Base-by-base conservation (phyloP, 2,329 filamentous ascomycete genomes). In the Tetracladium maxilliforme region DNA sequence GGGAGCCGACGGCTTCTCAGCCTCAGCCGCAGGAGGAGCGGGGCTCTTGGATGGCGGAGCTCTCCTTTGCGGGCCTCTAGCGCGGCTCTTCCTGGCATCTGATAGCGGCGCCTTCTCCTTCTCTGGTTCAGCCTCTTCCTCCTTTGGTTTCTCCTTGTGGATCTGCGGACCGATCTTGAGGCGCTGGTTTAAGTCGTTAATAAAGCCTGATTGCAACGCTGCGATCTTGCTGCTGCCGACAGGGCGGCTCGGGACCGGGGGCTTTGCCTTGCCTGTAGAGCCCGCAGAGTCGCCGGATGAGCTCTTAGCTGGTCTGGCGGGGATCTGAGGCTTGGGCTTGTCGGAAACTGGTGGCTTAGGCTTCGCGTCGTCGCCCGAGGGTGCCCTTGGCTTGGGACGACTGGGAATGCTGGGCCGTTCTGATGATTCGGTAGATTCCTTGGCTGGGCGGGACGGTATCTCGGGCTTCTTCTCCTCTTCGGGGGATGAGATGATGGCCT, bases 141-240 rank as follows among this genome's bases (percentile, higher is more conserved):
- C 54, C 7, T 54, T 46, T 20, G 63, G 55, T 35, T 86, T 76
- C 41, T 80, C 75, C 36, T 80, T 77, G 56, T 83, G 86, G 7
- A 64, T 70, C 38, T 81, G 74, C n/a, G 86, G 87, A 2, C 90
- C 90, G 18, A 92, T 55, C 43, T 83, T 76, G 15, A 98, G 60
- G 24, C 84, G 78, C 40, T 83, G 86, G 50, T 95, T 93, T 21
- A 98, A 58, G 43, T 95, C 87, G 22, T 74, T 84, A 64, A 98
- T 72, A 49, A 98, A 95, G 4, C 81, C 83, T 19, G 81, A 81
- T 51, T 92, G 84, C 16, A 98, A 58, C 14, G 82, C 79, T 10
- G 86, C 83, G 45, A 98, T 92, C 57, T 95, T 95, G n/a, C n/a
- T n/a, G 40, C 72, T 70, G 7, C 81, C 81, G 21, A 65, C 64